Conservation (phyloP, 176 grass and related monocot species). For the Saccharum officinarum region DNA sequence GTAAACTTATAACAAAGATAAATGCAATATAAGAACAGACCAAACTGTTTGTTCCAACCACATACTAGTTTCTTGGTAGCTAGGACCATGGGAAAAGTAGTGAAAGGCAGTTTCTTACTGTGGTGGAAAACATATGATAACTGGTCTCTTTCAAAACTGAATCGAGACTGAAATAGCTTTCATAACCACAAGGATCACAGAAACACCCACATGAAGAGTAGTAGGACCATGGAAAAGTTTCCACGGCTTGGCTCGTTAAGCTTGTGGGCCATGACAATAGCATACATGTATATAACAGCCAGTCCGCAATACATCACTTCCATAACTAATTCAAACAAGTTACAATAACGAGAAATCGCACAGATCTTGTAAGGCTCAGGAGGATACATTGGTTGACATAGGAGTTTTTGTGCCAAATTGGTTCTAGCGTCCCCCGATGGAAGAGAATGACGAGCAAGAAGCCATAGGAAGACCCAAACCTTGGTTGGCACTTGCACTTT, state of each 20-base stretch:
- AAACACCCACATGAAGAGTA: not conserved
- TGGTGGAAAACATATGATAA: not conserved
- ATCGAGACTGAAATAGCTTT: not conserved
- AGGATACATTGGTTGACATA: not conserved
- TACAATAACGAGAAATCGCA: not conserved
- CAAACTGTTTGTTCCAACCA: not conserved
- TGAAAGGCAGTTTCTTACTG: not conserved
- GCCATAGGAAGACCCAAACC: no score
- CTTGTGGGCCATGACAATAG: not conserved
- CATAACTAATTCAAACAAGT: no score
- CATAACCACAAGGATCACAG: not conserved
- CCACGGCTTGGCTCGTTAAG: no score
- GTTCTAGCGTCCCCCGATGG: no score
- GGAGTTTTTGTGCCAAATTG: no score
- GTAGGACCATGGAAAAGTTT: not conserved
- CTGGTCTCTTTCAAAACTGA: not conserved
- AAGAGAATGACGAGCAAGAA: no score
- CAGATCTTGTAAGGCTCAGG: not conserved
- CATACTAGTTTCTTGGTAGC: not conserved
- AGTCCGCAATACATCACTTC: not conserved
- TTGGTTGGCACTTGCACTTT: no score
- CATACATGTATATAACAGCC: not conserved
- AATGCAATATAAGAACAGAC: not conserved
- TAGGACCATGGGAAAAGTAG: not conserved
- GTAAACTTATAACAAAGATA: not conserved